These are phyloP conservation scores for Alternaria infectoria DNA, from an alignment of 2,329 filamentous ascomycete genomes.

Conservation along the genomic window DNA sequence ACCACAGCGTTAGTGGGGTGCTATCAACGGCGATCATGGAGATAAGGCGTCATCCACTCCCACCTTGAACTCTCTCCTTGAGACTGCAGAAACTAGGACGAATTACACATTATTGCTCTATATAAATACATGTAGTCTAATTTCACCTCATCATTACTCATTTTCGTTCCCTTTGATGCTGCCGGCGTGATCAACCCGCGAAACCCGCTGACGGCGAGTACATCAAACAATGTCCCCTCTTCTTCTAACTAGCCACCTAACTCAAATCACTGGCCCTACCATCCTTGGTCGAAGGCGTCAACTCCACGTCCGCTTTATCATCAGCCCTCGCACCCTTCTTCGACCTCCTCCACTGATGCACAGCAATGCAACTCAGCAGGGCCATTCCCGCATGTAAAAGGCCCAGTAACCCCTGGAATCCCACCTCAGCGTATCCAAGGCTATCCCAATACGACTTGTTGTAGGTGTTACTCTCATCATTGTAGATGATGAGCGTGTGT, in stretches of 20 bases:
- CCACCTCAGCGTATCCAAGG: neutral
- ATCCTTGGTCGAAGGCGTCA: neutral
- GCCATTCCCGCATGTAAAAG: neutral
- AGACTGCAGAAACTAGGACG: neutral
- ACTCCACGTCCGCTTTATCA: neutral
- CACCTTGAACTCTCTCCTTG: neutral
- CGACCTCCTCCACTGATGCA: neutral
- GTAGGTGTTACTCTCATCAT: neutral
- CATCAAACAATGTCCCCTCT: neutral
- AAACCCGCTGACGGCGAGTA: neutral
- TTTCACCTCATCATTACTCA: neutral
- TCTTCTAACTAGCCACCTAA: neutral
- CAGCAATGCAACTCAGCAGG: neutral
- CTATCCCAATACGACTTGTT: neutral
- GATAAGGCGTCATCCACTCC: neutral
- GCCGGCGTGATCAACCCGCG: neutral
- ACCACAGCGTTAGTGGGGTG: constrained; percentile 12
- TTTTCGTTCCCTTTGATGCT: neutral
- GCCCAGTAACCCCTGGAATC: neutral
- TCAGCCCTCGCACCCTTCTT: neutral
- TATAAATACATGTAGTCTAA: neutral
- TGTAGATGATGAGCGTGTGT: neutral
- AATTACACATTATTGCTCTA: neutral
- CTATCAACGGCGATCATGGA: constrained; percentile 5
- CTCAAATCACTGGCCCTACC: neutral